Evolutionary conservation across 2,329 filamentous ascomycete genomes (phyloP), one percentile per base, ranked within the genome.

Genomic region (Colletotrichum gloeosporioides): DNA sequence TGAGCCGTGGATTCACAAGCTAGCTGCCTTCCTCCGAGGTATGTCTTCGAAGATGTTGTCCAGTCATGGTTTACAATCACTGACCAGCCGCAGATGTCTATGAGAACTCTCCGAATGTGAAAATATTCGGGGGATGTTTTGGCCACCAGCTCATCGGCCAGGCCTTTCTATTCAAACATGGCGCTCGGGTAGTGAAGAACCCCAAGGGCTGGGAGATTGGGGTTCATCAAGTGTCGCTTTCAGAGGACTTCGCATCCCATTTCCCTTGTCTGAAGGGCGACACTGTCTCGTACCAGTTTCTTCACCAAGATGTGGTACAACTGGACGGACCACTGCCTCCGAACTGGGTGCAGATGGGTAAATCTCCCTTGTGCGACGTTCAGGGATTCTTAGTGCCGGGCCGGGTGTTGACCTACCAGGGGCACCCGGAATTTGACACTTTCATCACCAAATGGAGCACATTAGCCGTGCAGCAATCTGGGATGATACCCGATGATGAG

Each of bases 41-140:
- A 34, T 31, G 13, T 15, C 5, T 22, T 25, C 39, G 7, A 18
- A 8, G 15, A 44, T 3, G 6, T 22, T 32, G 4, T 18, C 12
- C 5, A 18, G 7, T 8, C 12, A 31, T 25, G 10, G 18, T 22
- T 22, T 29, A 6, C 6, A 13, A 18, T 9, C 22, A 8, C 64
- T 67, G 13, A 67, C 16, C 6, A 1, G 39, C 6, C 16, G 49
- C 49, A 55, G 75, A 80, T 8, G 68, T 83, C 0, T 87, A 86
- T 69, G 68, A 67, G 2, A 71, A 78, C 2, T 72, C 79, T 71
- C 73, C 80, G 1, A 73, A 71, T 1, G 76, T 87, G 61, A 85
- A 83, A 70, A 82, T 88, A 7, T 87, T 87, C 69, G 86, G 86
- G 1, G 85, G 83, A 31, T 88, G 86, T 71, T 88, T 87, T 63